phyloP scores from a whole-genome alignment of 805 yeast genomes.

The Wickerhamomyces queroliae region DNA sequence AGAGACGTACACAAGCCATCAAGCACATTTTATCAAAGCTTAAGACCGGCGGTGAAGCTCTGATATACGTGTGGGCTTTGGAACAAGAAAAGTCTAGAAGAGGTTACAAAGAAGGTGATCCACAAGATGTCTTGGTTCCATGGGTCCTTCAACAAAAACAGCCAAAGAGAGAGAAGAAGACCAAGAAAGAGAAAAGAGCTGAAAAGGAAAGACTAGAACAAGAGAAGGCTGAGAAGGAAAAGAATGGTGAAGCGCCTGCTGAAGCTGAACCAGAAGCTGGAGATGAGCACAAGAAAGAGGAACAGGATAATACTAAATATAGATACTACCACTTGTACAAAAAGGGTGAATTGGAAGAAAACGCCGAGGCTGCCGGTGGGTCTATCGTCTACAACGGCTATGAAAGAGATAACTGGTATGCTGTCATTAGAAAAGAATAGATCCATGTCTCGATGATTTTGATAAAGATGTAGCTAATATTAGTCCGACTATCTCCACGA shows the following conservation, averaged over 20 bases:
- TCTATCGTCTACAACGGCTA: conserved; percentile 66
- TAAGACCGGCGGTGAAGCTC: conserved; percentile 54
- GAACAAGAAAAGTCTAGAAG: conserved; percentile 86
- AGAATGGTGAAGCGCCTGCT: conserved; percentile 6
- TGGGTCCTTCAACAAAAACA: conserved; percentile 72
- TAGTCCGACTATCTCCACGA: no score
- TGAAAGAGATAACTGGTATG: conserved; percentile 36
- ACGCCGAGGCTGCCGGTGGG: conserved; percentile 70
- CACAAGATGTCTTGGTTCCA: conserved; percentile 91
- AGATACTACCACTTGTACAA: conserved; percentile 86
- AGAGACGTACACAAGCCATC: conserved; percentile 75
- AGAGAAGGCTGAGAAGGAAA: conserved; percentile 11
- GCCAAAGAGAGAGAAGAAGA: conserved; percentile 21
- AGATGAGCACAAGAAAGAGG: conserved; percentile 19
- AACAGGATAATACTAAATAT: conserved; percentile 50
- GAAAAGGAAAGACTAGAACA: conserved; percentile 23
- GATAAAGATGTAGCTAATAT: no score
- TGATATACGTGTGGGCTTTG: conserved; percentile 94
- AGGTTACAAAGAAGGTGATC: conserved; percentile 88
- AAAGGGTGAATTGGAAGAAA: conserved; percentile 75
- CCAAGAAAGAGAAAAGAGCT: conserved; percentile 8
- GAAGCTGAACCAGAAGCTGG: conserved; percentile 9
- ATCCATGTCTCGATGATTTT: no score
- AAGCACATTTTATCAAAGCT: conserved; percentile 58
- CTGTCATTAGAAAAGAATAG: conserved; percentile 1